A percentile compares a stretch with the other conserved stretches of the same genome.
Conservation (phyloP, 73 alveolate genomes). For the Paramecium pentaurelia region DNA sequence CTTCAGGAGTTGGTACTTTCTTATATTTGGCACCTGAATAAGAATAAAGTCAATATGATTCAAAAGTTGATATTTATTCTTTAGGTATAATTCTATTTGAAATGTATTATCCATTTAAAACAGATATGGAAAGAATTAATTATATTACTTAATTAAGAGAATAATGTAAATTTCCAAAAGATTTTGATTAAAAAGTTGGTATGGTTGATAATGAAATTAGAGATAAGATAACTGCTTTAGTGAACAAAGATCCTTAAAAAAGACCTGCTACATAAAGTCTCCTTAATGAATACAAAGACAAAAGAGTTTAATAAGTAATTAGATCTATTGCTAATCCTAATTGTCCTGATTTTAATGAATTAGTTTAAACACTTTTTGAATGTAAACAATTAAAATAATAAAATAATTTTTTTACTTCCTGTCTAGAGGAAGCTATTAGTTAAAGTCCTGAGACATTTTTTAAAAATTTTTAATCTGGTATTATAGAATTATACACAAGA, state of each 20-base stretch:
- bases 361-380: conserved; percentile 49
- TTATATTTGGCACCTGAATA: conserved; percentile 74
- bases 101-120: conserved; percentile 64
- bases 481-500: not conserved
- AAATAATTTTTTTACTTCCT: conserved; percentile 24
- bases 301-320: conserved; percentile 44
- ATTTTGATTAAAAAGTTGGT: conserved; percentile 53
- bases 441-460: not conserved
- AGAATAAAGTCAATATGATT: conserved; percentile 60
- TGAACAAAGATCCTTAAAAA: conserved; percentile 71
- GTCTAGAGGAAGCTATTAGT: not conserved
- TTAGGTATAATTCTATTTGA: conserved; percentile 70
- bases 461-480: not conserved
- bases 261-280: conserved; percentile 83
- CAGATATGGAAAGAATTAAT: conserved; percentile 65
- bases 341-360: conserved; percentile 35
- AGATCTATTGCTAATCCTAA: conserved; percentile 53
- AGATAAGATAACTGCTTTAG: conserved; percentile 66
- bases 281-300: conserved; percentile 60
- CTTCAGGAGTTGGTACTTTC: conserved; percentile 69
- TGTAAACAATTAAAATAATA: not conserved
- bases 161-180: conserved; percentile 51
- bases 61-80: conserved; percentile 69
- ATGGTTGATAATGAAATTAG: conserved; percentile 63
- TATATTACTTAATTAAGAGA: conserved; percentile 44